These are phyloP conservation scores for Penicillium silybi DNA, from an alignment of 495 filamentous ascomycete species.

Conservation along the genomic window DNA sequence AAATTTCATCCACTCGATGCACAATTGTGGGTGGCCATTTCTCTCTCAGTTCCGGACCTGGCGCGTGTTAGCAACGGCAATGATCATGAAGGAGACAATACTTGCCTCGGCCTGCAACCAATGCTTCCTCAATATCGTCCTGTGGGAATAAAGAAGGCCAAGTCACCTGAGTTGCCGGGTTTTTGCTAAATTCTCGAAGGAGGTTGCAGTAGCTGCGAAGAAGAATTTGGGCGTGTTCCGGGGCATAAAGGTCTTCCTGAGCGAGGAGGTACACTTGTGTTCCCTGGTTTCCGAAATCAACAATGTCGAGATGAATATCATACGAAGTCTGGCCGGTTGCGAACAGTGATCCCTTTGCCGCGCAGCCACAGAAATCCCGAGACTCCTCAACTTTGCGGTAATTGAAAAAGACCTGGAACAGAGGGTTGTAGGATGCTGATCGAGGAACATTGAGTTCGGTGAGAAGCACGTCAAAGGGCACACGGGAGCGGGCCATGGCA, in stretches of 20 bases:
- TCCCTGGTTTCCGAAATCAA: conserved; percentile 9
- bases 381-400: conserved; percentile 27
- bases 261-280: conserved; percentile 9
- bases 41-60: conserved; percentile 15
- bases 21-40: conserved; percentile 34
- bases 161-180: conserved; percentile 17
- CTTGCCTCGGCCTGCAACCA: conserved; percentile 15
- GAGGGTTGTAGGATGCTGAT: conserved; percentile 27
- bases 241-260: conserved; percentile 23
- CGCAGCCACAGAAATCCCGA: conserved; percentile 16
- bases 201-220: conserved; percentile 28
- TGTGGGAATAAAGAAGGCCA: conserved; percentile 15
- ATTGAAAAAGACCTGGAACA: conserved; percentile 42
- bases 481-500: conserved; percentile 29
- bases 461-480: conserved; percentile 47
- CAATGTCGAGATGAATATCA: conserved; percentile 21
- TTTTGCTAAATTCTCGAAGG: conserved; percentile 17
- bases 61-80: neutral
- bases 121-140: conserved; percentile 7
- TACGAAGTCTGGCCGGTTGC: conserved; percentile 22
- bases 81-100: neutral
- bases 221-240: conserved; percentile 21
- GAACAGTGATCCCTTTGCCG: conserved; percentile 13
- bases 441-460: conserved; percentile 29
- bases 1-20: conserved; percentile 30